phyloP scores from a whole-genome alignment of 345 rosid genomes.

The Linum lewisii region DNA sequence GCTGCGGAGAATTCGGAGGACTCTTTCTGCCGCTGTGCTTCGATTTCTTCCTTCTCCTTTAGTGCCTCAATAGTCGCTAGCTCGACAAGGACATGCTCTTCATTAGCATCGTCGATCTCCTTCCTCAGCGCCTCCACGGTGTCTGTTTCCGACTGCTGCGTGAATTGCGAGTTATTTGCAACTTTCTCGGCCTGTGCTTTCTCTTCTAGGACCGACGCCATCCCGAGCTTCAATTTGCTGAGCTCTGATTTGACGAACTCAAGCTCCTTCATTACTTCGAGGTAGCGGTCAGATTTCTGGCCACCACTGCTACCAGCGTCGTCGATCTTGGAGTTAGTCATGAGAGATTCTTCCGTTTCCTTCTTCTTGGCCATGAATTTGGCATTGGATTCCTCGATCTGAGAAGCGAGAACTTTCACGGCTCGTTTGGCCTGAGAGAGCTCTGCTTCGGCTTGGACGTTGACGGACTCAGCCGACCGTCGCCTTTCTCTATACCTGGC shows the following conservation, averaged over 20 bases:
- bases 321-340: neutral
- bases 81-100: slow-evolving; percentile 73
- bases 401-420: slow-evolving; percentile 35
- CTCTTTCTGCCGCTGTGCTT: slow-evolving; percentile 40
- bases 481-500: slow-evolving; percentile 39
- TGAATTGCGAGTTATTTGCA: slow-evolving; percentile 21
- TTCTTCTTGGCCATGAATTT: slow-evolving; percentile 20
- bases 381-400: slow-evolving; percentile 36
- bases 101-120: slow-evolving; percentile 61
- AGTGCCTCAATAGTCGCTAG: slow-evolving; percentile 72
- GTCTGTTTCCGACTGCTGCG: slow-evolving; percentile 21
- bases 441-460: slow-evolving; percentile 46
- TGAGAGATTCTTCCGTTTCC: slow-evolving; percentile 13
- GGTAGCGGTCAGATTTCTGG: slow-evolving; percentile 13
- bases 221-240: slow-evolving; percentile 63
- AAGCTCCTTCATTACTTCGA: slow-evolving; percentile 39
- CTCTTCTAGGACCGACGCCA: slow-evolving; percentile 48
- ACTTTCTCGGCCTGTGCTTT: slow-evolving; percentile 48
- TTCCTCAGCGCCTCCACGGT: slow-evolving; percentile 38
- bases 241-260: slow-evolving; percentile 55
- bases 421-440: slow-evolving; percentile 31
- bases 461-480: slow-evolving; percentile 35
- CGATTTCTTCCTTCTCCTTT: slow-evolving; percentile 49
- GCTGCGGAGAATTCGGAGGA: slow-evolving; percentile 21
- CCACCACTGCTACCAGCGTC: neutral